phyloP scores from a whole-genome alignment of 495 filamentous ascomycete genomes.

The Podospora sp. region DNA sequence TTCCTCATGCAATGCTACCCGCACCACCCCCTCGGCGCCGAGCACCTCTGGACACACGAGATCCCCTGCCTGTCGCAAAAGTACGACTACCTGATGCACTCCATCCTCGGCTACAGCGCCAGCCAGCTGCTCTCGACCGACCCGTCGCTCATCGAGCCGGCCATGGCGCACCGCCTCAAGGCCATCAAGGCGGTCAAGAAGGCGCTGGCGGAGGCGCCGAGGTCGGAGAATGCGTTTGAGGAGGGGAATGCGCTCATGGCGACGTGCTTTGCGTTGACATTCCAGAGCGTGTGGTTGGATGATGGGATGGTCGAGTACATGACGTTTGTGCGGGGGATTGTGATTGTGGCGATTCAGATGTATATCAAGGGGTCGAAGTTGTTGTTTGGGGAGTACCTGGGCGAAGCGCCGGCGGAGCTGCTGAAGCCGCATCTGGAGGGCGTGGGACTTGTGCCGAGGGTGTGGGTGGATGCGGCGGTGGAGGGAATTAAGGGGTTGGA shows the following conservation, averaged over 20 bases:
- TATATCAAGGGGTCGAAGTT: constrained; percentile 44
- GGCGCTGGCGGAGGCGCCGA: constrained; percentile 42
- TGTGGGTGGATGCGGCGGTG: constrained; percentile 43
- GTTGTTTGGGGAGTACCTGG: constrained; percentile 49
- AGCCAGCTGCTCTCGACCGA: constrained; percentile 52
- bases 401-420: constrained; percentile 32
- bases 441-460: constrained; percentile 37
- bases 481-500: constrained; percentile 38
- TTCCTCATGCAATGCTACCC: constrained; percentile 61
- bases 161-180: constrained; percentile 58
- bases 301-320: constrained; percentile 66
- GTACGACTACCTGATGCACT: constrained; percentile 61
- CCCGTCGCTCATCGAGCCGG: constrained; percentile 36
- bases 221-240: constrained; percentile 34
- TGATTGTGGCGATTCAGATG: constrained; percentile 57
- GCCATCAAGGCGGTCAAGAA: constrained; percentile 58
- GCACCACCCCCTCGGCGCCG: constrained; percentile 61
- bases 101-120: constrained; percentile 60
- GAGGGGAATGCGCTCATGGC: constrained; percentile 57
- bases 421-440: constrained; percentile 40
- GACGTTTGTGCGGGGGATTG: constrained; percentile 62
- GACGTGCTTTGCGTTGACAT: constrained; percentile 61
- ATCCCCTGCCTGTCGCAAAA: constrained; percentile 60
- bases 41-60: constrained; percentile 60
- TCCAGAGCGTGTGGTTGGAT: constrained; percentile 60